Evolutionary conservation across 1,284 basidiomycete species (phyloP).

Genomic region (Pisolithus thermaeus): DNA sequence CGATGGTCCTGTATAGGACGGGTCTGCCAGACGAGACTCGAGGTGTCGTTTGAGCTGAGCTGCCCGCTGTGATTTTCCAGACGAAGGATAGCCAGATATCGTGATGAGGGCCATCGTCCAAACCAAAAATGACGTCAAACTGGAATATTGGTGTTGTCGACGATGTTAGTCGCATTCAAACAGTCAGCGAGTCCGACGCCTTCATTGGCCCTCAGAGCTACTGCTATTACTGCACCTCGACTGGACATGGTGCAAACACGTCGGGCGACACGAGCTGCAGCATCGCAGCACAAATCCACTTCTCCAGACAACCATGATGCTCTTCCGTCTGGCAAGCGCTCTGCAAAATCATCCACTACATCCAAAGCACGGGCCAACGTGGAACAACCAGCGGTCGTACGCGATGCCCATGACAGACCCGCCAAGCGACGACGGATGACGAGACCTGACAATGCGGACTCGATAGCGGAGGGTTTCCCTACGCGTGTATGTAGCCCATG

Average conservation of each 20-base stretch:
- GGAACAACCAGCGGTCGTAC: neutral
- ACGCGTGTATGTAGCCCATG: constrained; percentile 38
- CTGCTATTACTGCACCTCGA: neutral
- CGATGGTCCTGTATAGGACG: constrained; percentile 46
- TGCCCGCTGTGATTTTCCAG: constrained; percentile 80
- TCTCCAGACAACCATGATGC: neutral
- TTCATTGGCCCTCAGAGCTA: neutral
- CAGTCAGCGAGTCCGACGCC: neutral
- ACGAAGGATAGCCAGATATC: constrained; percentile 84
- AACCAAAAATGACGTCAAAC: neutral
- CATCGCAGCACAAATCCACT: neutral
- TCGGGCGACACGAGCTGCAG: neutral
- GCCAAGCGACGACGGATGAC: constrained; percentile 7
- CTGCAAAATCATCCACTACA: neutral
- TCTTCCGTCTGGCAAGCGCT: neutral
- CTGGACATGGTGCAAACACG: neutral
- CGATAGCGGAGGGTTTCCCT: constrained; percentile 15
- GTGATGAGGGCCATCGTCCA: constrained; percentile 86
- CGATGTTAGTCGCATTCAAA: neutral
- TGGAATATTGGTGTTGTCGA: neutral
- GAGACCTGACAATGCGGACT: neutral
- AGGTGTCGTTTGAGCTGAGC: constrained; percentile 62
- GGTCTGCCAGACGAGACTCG: constrained; percentile 45
- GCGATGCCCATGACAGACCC: neutral
- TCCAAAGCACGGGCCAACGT: neutral